Conservation (phyloP, 129 eudicot species). For the Escallonia herrerae region DNA sequence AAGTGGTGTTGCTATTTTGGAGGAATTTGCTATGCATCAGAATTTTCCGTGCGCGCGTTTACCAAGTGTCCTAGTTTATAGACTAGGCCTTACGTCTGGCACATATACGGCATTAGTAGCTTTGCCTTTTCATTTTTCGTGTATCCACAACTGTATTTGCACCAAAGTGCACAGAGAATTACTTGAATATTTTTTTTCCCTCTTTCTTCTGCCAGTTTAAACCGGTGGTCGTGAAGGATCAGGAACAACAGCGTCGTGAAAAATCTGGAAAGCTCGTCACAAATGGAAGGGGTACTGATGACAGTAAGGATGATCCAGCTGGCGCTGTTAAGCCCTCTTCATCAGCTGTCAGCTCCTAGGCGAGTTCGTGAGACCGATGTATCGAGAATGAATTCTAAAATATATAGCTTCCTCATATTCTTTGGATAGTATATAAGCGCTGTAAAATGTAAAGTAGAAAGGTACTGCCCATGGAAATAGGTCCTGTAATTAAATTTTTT, state of each 20-base stretch:
- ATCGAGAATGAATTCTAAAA: slow-evolving; percentile 3
- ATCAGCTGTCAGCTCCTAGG: slow-evolving; percentile 41
- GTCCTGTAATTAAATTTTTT: not conserved
- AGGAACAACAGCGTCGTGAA: slow-evolving; percentile 32
- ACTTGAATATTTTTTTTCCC: not conserved
- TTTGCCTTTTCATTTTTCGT: too few species aligned
- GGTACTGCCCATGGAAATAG: slow-evolving; percentile 3
- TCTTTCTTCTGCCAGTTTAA: slow-evolving; percentile 46
- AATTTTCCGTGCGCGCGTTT: too few species aligned
- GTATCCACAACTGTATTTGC: too few species aligned
- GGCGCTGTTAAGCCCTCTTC: slow-evolving; percentile 28
- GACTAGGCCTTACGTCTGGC: too few species aligned
- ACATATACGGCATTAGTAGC: too few species aligned
- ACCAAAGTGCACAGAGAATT: too few species aligned
- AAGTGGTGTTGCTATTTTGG: too few species aligned
- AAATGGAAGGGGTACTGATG: slow-evolving; percentile 39
- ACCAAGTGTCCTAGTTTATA: too few species aligned
- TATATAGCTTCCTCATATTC: not conserved
- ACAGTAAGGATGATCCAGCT: slow-evolving; percentile 13
- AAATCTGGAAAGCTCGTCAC: slow-evolving; percentile 38
- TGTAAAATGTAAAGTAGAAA: not conserved
- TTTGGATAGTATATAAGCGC: slow-evolving; percentile 4
- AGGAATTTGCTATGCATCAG: too few species aligned
- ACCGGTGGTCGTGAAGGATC: slow-evolving; percentile 78
- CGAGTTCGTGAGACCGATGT: slow-evolving; percentile 24